Base-by-base conservation (phyloP, 192 early-diverging fungal species). In the Entomortierella beljakovae region DNA sequence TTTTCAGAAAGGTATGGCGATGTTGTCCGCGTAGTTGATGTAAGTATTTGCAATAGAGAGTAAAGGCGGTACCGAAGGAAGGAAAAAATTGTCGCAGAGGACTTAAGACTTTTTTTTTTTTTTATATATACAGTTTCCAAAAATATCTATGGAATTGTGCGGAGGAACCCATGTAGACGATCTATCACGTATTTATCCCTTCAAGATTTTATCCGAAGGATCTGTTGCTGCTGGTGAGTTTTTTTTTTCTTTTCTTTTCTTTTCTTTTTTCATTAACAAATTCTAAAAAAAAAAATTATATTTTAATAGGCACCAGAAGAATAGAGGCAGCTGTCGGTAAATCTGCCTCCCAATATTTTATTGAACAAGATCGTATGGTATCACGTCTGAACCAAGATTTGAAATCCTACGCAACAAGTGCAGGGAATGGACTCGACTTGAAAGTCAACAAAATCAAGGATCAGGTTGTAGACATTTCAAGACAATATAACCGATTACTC, bases 1-100 rank as follows among this genome's bases (percentile, higher is more conserved):
- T 88, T 88, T 38, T 82, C 85, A 22, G 88, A 89, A 66, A 88
- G 86, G 49, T 90, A 90, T 52, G 81, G 73, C 1, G 87, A 88
- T 0, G 43, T 71, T 20, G 88, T 90, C 8, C 84, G 88, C 22
- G 84, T 88, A 5, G 76, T 90, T 46, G 81, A 86, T 57, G 87
- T 88, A 83, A 80, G 76, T n/a, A n/a, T n/a, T n/a, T n/a, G n/a
- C n/a, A n/a, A n/a, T n/a, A n/a, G n/a, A n/a, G n/a, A n/a, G n/a
- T n/a, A n/a, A n/a, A n/a, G n/a, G n/a, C n/a, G n/a, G n/a, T n/a
- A n/a, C n/a, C n/a, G n/a, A n/a, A n/a, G n/a, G n/a, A n/a, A n/a
- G n/a, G n/a, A n/a, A n/a, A n/a, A n/a, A n/a, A n/a, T n/a, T n/a
- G n/a, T n/a, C n/a, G n/a, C n/a, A n/a, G n/a, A n/a, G n/a, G n/a